These are phyloP conservation scores for Cryphonectria parasitica DNA, from an alignment of 2,329 filamentous ascomycete genomes.

Conservation along the genomic window DNA sequence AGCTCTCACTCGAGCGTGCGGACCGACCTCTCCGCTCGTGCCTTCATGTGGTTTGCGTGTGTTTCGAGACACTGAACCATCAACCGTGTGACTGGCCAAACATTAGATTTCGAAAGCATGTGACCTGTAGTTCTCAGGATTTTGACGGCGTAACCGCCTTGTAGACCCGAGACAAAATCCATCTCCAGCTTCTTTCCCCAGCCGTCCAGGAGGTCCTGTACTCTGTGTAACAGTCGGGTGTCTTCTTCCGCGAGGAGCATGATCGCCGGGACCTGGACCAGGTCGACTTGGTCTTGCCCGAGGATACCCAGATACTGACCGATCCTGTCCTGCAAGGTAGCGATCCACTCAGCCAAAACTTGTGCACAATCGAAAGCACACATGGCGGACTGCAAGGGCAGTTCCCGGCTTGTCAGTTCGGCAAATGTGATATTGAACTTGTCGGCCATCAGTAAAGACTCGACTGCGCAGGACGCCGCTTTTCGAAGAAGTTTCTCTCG, in stretches of 20 bases:
- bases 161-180: slow-evolving; percentile 53
- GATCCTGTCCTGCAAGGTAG: slow-evolving; percentile 91
- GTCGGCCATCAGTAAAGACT: slow-evolving; percentile 87
- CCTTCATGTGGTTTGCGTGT: slow-evolving; percentile 56
- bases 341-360: slow-evolving; percentile 92
- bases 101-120: slow-evolving; percentile 84
- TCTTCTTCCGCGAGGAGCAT: slow-evolving; percentile 94
- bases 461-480: slow-evolving; percentile 93
- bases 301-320: slow-evolving; percentile 86
- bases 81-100: slow-evolving; percentile 75
- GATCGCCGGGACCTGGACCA: slow-evolving; percentile 78
- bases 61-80: slow-evolving; percentile 60
- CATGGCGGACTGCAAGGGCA: slow-evolving; percentile 88
- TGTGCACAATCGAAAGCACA: slow-evolving; percentile 94
- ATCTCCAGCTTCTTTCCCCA: slow-evolving; percentile 80
- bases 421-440: slow-evolving; percentile 84
- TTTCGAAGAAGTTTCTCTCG: slow-evolving; percentile 88
- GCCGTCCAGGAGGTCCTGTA: slow-evolving; percentile 75
- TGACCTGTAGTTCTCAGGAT: slow-evolving; percentile 82
- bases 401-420: slow-evolving; percentile 79
- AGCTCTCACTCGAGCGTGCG: not conserved
- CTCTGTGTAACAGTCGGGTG: slow-evolving; percentile 79
- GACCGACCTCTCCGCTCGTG: slow-evolving; percentile 55
- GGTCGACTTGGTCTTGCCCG: slow-evolving; percentile 79
- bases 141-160: slow-evolving; percentile 79